A percentile compares a stretch with the other conserved stretches of the same genome.
These are phyloP conservation scores for Stereum hirsutum DNA, from an alignment of 1,284 basidiomycete species.

Conservation along the genomic window DNA sequence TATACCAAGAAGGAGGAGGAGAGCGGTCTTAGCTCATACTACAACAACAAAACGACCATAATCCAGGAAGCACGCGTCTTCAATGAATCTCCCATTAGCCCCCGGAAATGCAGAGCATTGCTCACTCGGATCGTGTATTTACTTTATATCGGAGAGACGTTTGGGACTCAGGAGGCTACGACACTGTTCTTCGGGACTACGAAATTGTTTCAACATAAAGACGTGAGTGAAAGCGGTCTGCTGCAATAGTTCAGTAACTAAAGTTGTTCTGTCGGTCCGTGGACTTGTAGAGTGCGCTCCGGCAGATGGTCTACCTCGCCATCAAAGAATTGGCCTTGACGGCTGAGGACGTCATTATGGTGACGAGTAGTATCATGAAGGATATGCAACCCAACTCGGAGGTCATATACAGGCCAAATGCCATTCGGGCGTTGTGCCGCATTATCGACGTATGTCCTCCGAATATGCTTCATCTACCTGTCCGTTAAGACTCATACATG, in stretches of 20 bases:
- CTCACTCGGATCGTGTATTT: constrained; percentile 96
- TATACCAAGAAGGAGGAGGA: constrained; percentile 91
- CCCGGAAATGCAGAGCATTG: constrained; percentile 92
- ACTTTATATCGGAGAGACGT: constrained; percentile 93
- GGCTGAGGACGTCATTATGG: constrained; percentile 99
- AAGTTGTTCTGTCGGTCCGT: neutral
- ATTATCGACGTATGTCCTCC: constrained; percentile 84
- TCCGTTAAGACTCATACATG: neutral
- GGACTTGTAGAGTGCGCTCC: constrained; percentile 83
- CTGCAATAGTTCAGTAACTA: neutral
- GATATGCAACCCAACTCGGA: constrained; percentile 99
- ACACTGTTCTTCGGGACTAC: constrained; percentile 98
- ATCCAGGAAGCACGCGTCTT: constrained; percentile 98
- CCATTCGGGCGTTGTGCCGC: constrained; percentile 91
- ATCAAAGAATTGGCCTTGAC: constrained; percentile 96
- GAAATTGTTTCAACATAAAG: constrained; percentile 99
- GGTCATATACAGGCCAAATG: constrained; percentile 97
- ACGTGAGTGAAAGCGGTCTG: constrained; percentile 57
- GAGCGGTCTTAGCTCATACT: constrained; percentile 76
- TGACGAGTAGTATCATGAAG: constrained; percentile 99
- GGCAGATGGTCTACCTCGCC: constrained; percentile 97
- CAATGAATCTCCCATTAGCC: constrained; percentile 98
- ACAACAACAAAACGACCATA: constrained; percentile 93
- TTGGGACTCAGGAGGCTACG: constrained; percentile 94
- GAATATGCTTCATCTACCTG: constrained; percentile 1